Conservation (phyloP, 108 stramenopile genomes). For the Conticribra weissflogii region DNA sequence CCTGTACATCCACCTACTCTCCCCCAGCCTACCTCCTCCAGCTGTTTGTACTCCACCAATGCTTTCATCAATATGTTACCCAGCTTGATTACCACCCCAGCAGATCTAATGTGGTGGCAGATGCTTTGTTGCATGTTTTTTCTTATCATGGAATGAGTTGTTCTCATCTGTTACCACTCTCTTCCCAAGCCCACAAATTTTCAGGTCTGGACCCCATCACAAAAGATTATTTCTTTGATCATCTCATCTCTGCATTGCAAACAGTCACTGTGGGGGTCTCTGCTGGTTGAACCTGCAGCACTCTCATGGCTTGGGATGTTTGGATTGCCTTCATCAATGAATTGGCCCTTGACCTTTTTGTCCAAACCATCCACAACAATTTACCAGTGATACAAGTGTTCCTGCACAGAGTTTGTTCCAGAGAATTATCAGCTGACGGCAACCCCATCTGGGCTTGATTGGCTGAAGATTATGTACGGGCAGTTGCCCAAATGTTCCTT, state of each 20-base stretch:
- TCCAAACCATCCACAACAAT: conserved; percentile 37
- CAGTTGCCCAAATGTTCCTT: too few species aligned
- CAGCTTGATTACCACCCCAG: too few species aligned
- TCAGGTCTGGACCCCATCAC: too few species aligned
- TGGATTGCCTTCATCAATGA: conserved; percentile 27
- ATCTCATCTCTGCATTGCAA: conserved; percentile 22
- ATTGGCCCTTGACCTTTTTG: too few species aligned
- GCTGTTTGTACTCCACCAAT: conserved; percentile 22
- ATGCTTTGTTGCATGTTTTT: too few species aligned
- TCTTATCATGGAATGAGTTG: too few species aligned
- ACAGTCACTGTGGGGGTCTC: conserved; percentile 28
- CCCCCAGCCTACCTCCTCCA: conserved; percentile 31
- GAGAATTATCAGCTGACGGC: too few species aligned
- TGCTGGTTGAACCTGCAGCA: conserved; percentile 22
- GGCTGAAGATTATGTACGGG: too few species aligned
- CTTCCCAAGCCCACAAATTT: too few species aligned
- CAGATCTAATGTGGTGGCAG: too few species aligned
- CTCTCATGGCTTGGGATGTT: conserved; percentile 16
- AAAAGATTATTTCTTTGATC: conserved; percentile 37
- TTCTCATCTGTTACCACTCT: too few species aligned
- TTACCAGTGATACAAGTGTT: conserved; percentile 41
- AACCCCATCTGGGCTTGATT: too few species aligned
- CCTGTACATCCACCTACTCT: conserved; percentile 31
- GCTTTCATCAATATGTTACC: conserved; percentile 1
- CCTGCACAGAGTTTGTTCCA: conserved; percentile 18